Base-by-base conservation (phyloP, 2,329 filamentous ascomycete genomes). In the Allantophomopsis cytisporea region DNA sequence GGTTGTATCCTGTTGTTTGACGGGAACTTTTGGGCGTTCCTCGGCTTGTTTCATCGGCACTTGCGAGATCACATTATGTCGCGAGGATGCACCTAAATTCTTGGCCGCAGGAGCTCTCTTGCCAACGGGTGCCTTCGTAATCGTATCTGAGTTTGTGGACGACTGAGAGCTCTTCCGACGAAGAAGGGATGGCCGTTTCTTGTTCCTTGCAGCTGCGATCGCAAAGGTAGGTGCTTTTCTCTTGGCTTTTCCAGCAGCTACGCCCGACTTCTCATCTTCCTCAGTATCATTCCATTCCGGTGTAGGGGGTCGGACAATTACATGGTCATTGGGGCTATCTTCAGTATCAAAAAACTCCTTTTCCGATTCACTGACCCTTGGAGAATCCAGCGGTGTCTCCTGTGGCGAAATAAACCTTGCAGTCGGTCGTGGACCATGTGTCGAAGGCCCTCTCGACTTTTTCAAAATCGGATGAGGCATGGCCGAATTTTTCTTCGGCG, bases 351-450 rank as follows among this genome's bases (percentile, higher is more conserved):
- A 54, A 18, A 61, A 54, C 39, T 45, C 47, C 8, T 28, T 28
- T 40, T 57, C 56, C 33, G 64, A 62, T 37, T 62, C 63, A 23
- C 68, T 69, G 23, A 12, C 23, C 23, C 23, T 12, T 28, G 23
- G 23, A 28, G 23, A 28, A 28, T 28, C 23, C 10, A 8, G 7
- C 10, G 23, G 23, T 28, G 23, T 28, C 21, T 61, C 63, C 23
- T 65, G 64, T 2, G 73, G 72, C 13, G 70, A 71, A 7, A 68
- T 65, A 47, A 78, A 77, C n/a, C 72, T 68, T 39, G 73, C 72
- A 7, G 71, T 76, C n/a, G 71, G 72, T 15, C 69, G 64, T 11
- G 70, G 66, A 5, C 70, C 69, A 13, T 63, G 65, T 15, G 60
- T 56, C 21, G 71, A 71, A 41, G 70, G 69, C 12, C 66, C 67